Conservation (phyloP, 176 grass and related monocot genomes). For the Microstegium vimineum region DNA sequence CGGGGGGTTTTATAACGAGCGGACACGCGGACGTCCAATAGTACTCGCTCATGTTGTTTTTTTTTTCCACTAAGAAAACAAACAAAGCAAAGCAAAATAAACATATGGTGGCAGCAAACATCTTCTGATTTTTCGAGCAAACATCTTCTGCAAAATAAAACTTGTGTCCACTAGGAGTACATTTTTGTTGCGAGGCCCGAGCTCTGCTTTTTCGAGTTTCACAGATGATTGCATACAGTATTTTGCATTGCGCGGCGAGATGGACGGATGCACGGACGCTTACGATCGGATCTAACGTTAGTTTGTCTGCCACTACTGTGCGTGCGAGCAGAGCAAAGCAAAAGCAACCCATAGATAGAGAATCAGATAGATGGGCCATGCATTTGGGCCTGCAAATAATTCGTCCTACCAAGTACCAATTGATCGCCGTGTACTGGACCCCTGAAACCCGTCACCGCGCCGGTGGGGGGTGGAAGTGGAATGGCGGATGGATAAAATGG, state of each 20-base stretch:
- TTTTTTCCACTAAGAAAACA: conserved; percentile 10
- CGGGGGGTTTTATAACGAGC: conserved; percentile 34
- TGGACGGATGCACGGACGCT: not conserved
- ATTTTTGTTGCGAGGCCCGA: not conserved
- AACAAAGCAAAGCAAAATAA: not conserved
- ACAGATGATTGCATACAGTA: conserved; percentile 21
- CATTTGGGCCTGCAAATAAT: conserved; percentile 8
- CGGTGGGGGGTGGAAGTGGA: no score
- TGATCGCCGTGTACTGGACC: not conserved
- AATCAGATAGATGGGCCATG: not conserved
- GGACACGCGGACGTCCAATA: conserved; percentile 29
- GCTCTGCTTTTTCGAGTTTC: not conserved
- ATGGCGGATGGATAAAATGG: not conserved
- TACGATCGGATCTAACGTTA: conserved; percentile 30
- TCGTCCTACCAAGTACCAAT: not conserved
- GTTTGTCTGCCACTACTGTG: conserved; percentile 41
- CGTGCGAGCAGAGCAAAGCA: not conserved
- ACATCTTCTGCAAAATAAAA: no score
- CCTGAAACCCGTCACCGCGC: no score
- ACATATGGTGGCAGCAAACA: no score
- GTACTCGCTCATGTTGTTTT: conserved; percentile 6
- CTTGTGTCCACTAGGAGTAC: no score
- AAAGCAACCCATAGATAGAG: no score
- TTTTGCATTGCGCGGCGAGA: not conserved
- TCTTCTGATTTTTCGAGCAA: no score